Evolutionary conservation across 2,329 filamentous ascomycete species (phyloP), one percentile per base, ranked within the genome.

Genomic region (Pseudogymnoascus pannorum): DNA sequence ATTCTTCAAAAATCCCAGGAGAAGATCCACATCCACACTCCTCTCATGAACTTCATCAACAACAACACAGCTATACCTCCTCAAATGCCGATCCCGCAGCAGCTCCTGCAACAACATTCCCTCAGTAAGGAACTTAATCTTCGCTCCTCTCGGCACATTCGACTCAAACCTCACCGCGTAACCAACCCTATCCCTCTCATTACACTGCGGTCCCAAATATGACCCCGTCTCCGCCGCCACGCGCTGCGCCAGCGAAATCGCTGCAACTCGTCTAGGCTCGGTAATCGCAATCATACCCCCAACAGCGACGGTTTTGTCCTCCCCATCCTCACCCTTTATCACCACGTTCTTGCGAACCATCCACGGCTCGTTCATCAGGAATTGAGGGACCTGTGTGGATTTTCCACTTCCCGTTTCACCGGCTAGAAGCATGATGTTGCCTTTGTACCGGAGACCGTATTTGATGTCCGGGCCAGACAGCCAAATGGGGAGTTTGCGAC

Each of bases 31-130:
- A 72, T 97, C 95, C 20, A 97, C 84, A 67, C 92, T 96, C 68
- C 94, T 82, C 76, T 99, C 94, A 76, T 99, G 94, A 11, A 99
- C 94, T 74, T 99, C 94, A 74, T 99, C 94, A 6, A 99, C 91
- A 16, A 99, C 82, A 0, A 99, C 81, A 3, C 88, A 92, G 69
- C 91, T 96, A 72, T 99, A 99, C 71, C 90, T 86, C 31, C 82
- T 84, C 70, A 99, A 79, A 69, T 87, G 81, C 1, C 91, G 90
- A 72, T 99, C 94, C 60, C 88, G 83, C 63, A 99, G 75, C 74
- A 99, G 87, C 74, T 99, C 95, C 72, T 97, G 92, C 12, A 99
- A 79, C 59, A 99, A 79, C 87, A 96, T 97, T 69, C 94, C 94
- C 74, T 99, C 95, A 0, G 94, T 99, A 65, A 99, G 77, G 69